Evolutionary conservation across 768 basidiomycete genomes (phyloP).

Genomic region (Xanthoconium purpureum): DNA sequence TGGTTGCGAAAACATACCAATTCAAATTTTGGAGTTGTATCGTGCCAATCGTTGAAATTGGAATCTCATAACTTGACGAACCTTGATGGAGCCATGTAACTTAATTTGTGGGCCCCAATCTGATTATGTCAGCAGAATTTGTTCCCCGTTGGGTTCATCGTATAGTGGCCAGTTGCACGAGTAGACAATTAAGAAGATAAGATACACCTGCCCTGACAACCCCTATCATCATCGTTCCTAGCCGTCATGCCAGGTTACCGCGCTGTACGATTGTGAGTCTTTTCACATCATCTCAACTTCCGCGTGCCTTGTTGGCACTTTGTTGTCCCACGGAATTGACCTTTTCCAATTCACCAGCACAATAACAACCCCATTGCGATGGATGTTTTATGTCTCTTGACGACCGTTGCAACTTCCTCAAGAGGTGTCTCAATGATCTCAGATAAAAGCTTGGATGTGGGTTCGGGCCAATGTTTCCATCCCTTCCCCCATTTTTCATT

Average conservation of each 20-base stretch:
- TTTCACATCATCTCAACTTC: background rate
- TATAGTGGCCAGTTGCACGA: too few relatives aligned
- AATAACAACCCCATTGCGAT: background rate
- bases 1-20: too few relatives aligned
- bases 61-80: too few relatives aligned
- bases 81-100: too few relatives aligned
- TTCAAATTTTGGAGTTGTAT: too few relatives aligned
- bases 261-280: background rate
- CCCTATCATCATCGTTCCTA: background rate
- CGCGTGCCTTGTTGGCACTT: background rate
- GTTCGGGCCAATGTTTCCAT: background rate
- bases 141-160: background rate
- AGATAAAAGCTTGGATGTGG: constrained; percentile 10
- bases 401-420: constrained; percentile 6
- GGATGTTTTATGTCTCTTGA: constrained; percentile 1
- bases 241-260: background rate
- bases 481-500: background rate
- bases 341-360: background rate
- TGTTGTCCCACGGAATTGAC: background rate
- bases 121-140: background rate
- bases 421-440: background rate
- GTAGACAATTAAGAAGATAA: too few relatives aligned
- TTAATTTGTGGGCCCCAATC: too few relatives aligned
- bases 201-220: background rate
- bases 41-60: too few relatives aligned